phyloP scores from a whole-genome alignment of 2,329 filamentous ascomycete genomes.

The Aspergillus sergii region DNA sequence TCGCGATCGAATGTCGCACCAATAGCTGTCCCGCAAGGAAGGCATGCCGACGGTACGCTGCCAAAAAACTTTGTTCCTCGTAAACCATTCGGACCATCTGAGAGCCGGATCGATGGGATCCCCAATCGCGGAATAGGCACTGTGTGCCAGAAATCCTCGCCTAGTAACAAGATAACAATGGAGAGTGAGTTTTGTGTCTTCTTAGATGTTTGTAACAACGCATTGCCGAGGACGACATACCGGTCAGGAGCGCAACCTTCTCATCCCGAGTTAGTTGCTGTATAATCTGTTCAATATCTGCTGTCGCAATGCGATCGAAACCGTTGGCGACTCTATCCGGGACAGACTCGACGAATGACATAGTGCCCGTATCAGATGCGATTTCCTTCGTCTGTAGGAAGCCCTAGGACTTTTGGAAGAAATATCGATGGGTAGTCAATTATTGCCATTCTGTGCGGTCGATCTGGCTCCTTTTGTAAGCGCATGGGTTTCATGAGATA shows the following conservation, averaged over 20 bases:
- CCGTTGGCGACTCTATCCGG: not conserved
- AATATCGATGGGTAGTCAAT: not conserved
- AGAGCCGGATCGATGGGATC: conserved; percentile 66
- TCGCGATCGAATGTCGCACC: conserved; percentile 77
- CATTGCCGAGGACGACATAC: conserved; percentile 22
- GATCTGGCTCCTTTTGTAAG: not conserved
- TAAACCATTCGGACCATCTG: conserved; percentile 70
- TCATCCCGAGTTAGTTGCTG: conserved; percentile 57
- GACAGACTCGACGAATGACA: not conserved
- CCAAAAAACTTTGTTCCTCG: conserved; percentile 69
- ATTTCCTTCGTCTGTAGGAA: not conserved
- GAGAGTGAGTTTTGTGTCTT: not conserved
- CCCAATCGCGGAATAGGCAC: conserved; percentile 63
- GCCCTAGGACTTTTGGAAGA: not conserved
- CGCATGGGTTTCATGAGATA: not conserved
- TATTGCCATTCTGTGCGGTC: not conserved
- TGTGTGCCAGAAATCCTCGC: conserved; percentile 68
- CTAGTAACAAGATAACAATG: conserved; percentile 17
- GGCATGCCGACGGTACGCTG: conserved; percentile 69
- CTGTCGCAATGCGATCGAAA: conserved; percentile 5
- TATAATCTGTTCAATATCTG: conserved; percentile 50
- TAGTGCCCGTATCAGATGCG: not conserved
- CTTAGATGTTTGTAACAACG: not conserved
- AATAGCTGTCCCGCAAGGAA: conserved; percentile 76
- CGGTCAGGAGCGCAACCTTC: conserved; percentile 51